Evolutionary conservation across 1,284 basidiomycete genomes (phyloP), one percentile per base, ranked within the genome.

Genomic region (Tilletia walkeri): DNA sequence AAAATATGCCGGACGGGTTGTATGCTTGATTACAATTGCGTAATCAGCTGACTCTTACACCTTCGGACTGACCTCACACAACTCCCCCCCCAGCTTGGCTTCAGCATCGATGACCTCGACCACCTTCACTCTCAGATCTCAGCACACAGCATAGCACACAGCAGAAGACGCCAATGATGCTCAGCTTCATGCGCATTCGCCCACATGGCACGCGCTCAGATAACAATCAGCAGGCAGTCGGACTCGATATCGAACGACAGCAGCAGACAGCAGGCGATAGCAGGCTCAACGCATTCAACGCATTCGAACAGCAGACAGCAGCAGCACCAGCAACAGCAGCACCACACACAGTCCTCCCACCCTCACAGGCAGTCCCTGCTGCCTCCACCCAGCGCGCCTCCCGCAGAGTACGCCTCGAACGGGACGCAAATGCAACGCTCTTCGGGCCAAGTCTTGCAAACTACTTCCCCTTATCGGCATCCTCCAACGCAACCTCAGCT

Each of bases 401-500:
- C 10, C 67, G 73, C 45, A 73, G 59, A 67, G 75, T 53, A 54
- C 65, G 77, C 41, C 70, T 74, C 20, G 78, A 80, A 63, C 70
- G 75, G 45, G 79, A 80, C 53, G 77, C 79, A 39, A 75, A 74
- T 5, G 75, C 78, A 3, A 77, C 78, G 18, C 75, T 80, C 5
- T 78, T 80, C 47, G 79, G 79, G 18, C 79, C 79, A 48, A 79
- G 75, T 48, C 70, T 80, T 2, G 76, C 78, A 20, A 76, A 77
- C 61, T 80, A 80, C 71, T 80, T 80, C 71, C 59, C 59, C 16
- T 61, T 34, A 34, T 61, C 56, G 18, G n/a, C 56, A 18, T 16
- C 34, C 18, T n/a, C 47, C 12, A 49, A 47, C 66, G 47, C 69
- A 98, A 95, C 0, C 93, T 93, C 0, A 89, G 98, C 49, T 98